These are phyloP conservation scores for Ceriops decandra DNA, from an alignment of 345 rosid genomes.

Conservation along the genomic window DNA sequence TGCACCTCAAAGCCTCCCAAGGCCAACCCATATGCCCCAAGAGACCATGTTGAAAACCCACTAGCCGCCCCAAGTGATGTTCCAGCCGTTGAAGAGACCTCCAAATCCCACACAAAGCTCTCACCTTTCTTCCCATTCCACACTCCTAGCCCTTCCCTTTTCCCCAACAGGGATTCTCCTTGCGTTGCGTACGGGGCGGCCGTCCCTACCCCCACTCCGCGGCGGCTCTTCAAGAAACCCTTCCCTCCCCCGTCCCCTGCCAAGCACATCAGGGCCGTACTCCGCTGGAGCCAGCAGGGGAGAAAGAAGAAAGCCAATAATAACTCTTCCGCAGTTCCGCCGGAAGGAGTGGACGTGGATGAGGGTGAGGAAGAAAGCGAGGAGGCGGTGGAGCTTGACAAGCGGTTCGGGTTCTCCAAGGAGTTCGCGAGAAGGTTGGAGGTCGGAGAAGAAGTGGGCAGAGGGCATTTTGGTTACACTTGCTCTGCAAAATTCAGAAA, in stretches of 20 bases:
- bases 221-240: slow-evolving; percentile 62
- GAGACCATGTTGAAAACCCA: slow-evolving; percentile 13
- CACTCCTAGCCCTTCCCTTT: slow-evolving; percentile 84
- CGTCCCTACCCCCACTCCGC: slow-evolving; percentile 63
- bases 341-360: slow-evolving; percentile 47
- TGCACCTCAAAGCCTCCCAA: slow-evolving; percentile 69
- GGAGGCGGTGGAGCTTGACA: slow-evolving; percentile 59
- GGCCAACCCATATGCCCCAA: slow-evolving; percentile 64
- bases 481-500: slow-evolving; percentile 89
- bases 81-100: slow-evolving; percentile 26
- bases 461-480: slow-evolving; percentile 98
- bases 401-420: slow-evolving; percentile 85
- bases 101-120: slow-evolving; percentile 22
- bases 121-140: slow-evolving; percentile 84
- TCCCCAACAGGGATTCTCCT: slow-evolving; percentile 69
- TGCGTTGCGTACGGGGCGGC: slow-evolving; percentile 61
- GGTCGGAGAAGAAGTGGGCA: slow-evolving; percentile 80
- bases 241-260: slow-evolving; percentile 96
- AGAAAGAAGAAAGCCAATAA: slow-evolving; percentile 45
- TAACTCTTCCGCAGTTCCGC: slow-evolving; percentile 27
- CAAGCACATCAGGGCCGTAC: slow-evolving; percentile 74
- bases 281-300: slow-evolving; percentile 47
- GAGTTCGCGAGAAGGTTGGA: slow-evolving; percentile 62
- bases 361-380: slow-evolving; percentile 43
- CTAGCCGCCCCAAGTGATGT: slow-evolving; percentile 23